A percentile compares a stretch with the other conserved stretches of the same genome.
Conservation (phyloP, 2,329 filamentous ascomycete species). For the Fusarium liriodendri region DNA sequence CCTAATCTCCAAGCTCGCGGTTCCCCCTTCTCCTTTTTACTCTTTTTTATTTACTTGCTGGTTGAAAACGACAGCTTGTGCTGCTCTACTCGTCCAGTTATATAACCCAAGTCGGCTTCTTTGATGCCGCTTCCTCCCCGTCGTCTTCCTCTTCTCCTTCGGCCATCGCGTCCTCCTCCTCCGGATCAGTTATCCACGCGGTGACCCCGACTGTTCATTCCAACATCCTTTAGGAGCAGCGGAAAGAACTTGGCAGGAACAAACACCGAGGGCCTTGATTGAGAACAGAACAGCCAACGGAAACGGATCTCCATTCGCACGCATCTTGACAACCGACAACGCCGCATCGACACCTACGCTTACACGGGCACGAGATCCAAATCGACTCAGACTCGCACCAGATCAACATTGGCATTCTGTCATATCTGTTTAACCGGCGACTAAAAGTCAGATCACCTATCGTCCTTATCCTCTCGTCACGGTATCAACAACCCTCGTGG, state of each 20-base stretch:
- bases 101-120: conserved; percentile 14
- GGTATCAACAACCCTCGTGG: conserved; percentile 25
- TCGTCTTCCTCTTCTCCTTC: conserved; percentile 22
- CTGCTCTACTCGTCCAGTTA: conserved; percentile 13
- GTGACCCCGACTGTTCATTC: conserved; percentile 13
- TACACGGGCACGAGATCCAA: conserved; percentile 37
- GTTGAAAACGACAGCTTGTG: conserved; percentile 4
- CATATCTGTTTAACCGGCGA: conserved; percentile 13
- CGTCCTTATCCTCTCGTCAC: conserved; percentile 4
- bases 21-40: conserved; percentile 8
- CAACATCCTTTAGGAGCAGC: conserved; percentile 11
- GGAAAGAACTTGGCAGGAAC: conserved; percentile 1
- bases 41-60: conserved; percentile 7
- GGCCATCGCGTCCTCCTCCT: conserved; percentile 27
- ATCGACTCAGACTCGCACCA: conserved; percentile 15
- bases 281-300: conserved; percentile 11
- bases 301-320: conserved; percentile 17
- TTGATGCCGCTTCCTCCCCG: conserved; percentile 37
- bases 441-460: conserved; percentile 4
- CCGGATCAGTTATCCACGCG: conserved; percentile 15
- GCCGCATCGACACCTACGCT: conserved; percentile 23
- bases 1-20: conserved; percentile 9
- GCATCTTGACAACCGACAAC: background rate
- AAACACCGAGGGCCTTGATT: conserved; percentile 8
- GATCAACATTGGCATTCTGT: conserved; percentile 16